Evolutionary conservation across 202 grass and related monocot species (phyloP).

Genomic region (Alloteropsis angusta): DNA sequence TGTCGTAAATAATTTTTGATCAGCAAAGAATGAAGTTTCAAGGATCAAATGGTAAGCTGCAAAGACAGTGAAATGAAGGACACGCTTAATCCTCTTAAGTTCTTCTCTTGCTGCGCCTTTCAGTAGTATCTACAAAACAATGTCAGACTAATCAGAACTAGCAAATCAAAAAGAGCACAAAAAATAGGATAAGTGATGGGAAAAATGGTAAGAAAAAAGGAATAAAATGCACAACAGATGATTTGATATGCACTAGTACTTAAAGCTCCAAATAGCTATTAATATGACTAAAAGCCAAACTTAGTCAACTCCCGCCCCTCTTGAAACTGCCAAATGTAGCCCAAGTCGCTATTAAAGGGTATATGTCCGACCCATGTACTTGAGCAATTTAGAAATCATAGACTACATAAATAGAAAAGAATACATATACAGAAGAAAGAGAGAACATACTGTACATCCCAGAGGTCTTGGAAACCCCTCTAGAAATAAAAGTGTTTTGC

Average conservation of each 20-base stretch:
- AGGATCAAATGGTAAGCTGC: slow-evolving; percentile 94
- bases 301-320: background rate
- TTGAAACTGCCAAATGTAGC: slow-evolving; percentile 1
- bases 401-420: background rate
- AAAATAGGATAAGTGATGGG: slow-evolving; percentile 4
- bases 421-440: slow-evolving; percentile 5
- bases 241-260: background rate
- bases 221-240: slow-evolving; percentile 3
- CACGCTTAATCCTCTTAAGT: slow-evolving; percentile 82
- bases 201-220: background rate
- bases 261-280: slow-evolving; percentile 1
- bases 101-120: slow-evolving; percentile 75
- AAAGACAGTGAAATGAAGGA: slow-evolving; percentile 85
- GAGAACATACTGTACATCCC: slow-evolving; percentile 70
- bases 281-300: background rate
- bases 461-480: slow-evolving; percentile 83
- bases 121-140: slow-evolving; percentile 74
- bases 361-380: background rate
- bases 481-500: slow-evolving; percentile 86
- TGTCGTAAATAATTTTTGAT: slow-evolving; percentile 65
- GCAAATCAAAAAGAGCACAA: background rate
- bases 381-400: background rate
- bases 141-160: slow-evolving; percentile 25
- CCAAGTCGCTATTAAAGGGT: background rate
- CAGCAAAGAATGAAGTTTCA: slow-evolving; percentile 88